phyloP scores from a whole-genome alignment of 305 asterid genomes.

The Salvia sclarea region DNA sequence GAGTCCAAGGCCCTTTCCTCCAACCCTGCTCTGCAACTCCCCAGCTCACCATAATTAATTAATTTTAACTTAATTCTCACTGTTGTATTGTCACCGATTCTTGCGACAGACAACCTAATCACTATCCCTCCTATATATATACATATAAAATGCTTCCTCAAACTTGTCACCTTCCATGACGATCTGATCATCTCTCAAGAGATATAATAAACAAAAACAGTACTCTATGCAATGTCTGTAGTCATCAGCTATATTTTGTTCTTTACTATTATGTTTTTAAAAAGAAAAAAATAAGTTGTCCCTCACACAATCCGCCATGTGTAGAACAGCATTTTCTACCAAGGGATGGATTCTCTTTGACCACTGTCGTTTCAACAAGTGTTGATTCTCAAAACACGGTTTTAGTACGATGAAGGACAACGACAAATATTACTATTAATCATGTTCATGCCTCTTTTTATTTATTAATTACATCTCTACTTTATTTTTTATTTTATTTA shows the following conservation, averaged over 20 bases:
- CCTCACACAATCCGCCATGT: slow-evolving; percentile 43
- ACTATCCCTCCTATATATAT: slow-evolving; percentile 26
- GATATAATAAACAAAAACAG: not conserved
- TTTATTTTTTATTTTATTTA: no score
- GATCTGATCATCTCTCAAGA: slow-evolving; percentile 29
- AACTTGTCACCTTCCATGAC: not conserved
- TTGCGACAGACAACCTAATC: slow-evolving; percentile 40
- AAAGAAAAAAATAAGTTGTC: slow-evolving; percentile 19
- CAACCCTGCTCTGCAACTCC: slow-evolving; percentile 48
- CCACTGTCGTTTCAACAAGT: slow-evolving; percentile 39
- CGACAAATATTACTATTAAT: slow-evolving; percentile 12
- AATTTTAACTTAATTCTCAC: not conserved
- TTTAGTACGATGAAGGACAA: slow-evolving; percentile 35
- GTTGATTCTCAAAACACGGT: slow-evolving; percentile 27
- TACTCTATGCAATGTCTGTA: not conserved
- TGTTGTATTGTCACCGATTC: slow-evolving; percentile 42
- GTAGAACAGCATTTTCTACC: slow-evolving; percentile 27
- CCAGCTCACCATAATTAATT: slow-evolving; percentile 36
- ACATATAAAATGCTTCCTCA: not conserved
- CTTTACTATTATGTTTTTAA: slow-evolving; percentile 30
- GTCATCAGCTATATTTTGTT: slow-evolving; percentile 10
- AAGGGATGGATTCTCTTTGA: slow-evolving; percentile 28
- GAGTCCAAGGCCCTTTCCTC: slow-evolving; percentile 90
- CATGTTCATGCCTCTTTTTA: no score
- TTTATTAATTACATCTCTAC: no score